These are phyloP conservation scores for Asclepias syriaca DNA, from an alignment of 257 asterid species.

Conservation along the genomic window DNA sequence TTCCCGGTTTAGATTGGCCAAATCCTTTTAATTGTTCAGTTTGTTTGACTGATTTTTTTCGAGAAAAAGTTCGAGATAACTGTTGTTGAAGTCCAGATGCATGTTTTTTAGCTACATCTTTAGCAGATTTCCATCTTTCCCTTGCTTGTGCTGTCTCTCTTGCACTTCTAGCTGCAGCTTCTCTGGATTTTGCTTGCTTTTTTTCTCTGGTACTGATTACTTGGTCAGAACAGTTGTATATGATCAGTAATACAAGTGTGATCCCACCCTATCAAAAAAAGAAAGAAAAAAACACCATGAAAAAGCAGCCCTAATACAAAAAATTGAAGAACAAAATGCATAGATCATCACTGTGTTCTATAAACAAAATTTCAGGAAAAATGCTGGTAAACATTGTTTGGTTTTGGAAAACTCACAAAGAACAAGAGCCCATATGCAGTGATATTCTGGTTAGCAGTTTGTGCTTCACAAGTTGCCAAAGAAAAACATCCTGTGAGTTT, in stretches of 20 bases:
- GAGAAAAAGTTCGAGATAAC: slow-evolving; percentile 81
- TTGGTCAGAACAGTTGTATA: slow-evolving; percentile 96
- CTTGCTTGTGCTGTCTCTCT: slow-evolving; percentile 86
- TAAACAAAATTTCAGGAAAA: background rate
- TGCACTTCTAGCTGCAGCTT: slow-evolving; percentile 87
- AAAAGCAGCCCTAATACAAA: background rate
- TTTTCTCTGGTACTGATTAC: slow-evolving; percentile 73
- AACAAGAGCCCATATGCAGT: slow-evolving; percentile 84
- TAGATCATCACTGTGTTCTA: too few relatives aligned
- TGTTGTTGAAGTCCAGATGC: slow-evolving; percentile 55
- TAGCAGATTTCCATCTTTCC: slow-evolving; percentile 87
- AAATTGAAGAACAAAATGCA: too few relatives aligned
- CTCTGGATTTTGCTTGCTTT: slow-evolving; percentile 85
- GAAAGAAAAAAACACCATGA: background rate
- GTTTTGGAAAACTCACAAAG: slow-evolving; percentile 57
- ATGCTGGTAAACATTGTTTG: slow-evolving; percentile 1
- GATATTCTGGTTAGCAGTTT: slow-evolving; percentile 72
- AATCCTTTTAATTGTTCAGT: slow-evolving; percentile 34
- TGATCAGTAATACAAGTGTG: slow-evolving; percentile 67
- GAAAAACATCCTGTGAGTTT: slow-evolving; percentile 62
- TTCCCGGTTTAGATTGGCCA: slow-evolving; percentile 56
- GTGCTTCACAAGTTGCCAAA: slow-evolving; percentile 71
- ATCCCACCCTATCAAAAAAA: slow-evolving; percentile 55
- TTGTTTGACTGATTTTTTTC: slow-evolving; percentile 46
- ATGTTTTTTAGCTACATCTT: slow-evolving; percentile 59